Conservation (phyloP, 495 filamentous ascomycete species). For the Annulohypoxylon maeteangense region DNA sequence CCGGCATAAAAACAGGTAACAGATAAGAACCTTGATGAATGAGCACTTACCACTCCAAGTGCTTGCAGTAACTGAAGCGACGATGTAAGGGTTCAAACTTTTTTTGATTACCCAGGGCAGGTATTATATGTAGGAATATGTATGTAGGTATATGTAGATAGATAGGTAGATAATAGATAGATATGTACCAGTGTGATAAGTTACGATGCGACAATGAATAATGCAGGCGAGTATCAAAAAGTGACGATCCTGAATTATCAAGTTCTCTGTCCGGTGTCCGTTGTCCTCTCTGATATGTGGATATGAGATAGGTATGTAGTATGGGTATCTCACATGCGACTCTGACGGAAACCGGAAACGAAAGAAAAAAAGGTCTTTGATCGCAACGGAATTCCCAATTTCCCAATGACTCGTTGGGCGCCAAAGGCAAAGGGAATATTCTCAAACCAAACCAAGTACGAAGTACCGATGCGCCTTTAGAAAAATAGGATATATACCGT, state of each 20-base stretch:
- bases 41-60: conserved; percentile 27
- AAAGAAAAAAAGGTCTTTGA: conserved; percentile 4
- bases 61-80: conserved; percentile 3
- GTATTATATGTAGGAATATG: background rate
- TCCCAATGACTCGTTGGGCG: conserved; percentile 32
- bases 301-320: conserved; percentile 6
- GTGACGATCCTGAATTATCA: conserved; percentile 15
- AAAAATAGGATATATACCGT: conserved; percentile 14
- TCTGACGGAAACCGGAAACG: conserved; percentile 2
- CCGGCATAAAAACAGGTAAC: conserved; percentile 1
- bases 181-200: background rate
- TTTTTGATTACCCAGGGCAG: conserved; percentile 1
- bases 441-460: no score
- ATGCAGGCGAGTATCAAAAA: conserved; percentile 5
- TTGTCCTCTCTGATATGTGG: background rate
- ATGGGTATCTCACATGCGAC: background rate
- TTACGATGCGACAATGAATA: background rate
- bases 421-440: conserved; percentile 6
- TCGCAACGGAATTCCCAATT: conserved; percentile 8
- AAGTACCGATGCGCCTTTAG: conserved; percentile 10
- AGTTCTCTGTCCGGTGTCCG: background rate
- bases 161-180: background rate
- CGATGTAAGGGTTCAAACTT: conserved; percentile 7
- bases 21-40: conserved; percentile 26
- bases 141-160: background rate